phyloP scores from a whole-genome alignment of 2,329 filamentous ascomycete species.

The Colletotrichum sp. region DNA sequence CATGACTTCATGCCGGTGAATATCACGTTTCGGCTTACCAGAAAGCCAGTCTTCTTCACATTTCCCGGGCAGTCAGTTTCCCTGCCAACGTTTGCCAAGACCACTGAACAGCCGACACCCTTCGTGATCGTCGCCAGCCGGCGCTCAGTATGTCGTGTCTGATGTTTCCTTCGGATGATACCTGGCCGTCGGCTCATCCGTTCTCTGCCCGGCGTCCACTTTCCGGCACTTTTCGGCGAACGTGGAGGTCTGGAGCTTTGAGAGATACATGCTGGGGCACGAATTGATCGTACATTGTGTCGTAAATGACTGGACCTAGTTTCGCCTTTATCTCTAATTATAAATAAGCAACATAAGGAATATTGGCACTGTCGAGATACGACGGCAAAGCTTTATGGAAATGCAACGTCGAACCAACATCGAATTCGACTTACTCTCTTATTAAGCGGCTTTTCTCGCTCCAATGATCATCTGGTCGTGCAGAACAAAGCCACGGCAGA shows the following conservation, averaged over 20 bases:
- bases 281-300: not conserved
- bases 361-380: not conserved
- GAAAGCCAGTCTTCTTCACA: not conserved
- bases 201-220: not conserved
- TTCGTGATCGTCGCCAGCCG: not conserved
- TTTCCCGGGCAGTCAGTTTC: not conserved
- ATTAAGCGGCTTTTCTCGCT: not conserved
- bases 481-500: not conserved
- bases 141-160: not conserved
- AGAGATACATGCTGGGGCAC: not conserved
- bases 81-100: not conserved
- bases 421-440: not conserved
- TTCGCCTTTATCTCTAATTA: not conserved
- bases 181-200: not conserved
- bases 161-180: conserved; percentile 11
- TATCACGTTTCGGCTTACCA: not conserved
- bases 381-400: not conserved
- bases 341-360: not conserved
- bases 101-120: not conserved
- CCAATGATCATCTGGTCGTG: not conserved
- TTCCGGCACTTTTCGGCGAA: not conserved
- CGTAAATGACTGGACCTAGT: not conserved
- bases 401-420: not conserved
- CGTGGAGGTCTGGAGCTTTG: not conserved
- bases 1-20: not conserved